phyloP scores from a whole-genome alignment of 176 grass and related monocot genomes.

The Carex parvula region DNA sequence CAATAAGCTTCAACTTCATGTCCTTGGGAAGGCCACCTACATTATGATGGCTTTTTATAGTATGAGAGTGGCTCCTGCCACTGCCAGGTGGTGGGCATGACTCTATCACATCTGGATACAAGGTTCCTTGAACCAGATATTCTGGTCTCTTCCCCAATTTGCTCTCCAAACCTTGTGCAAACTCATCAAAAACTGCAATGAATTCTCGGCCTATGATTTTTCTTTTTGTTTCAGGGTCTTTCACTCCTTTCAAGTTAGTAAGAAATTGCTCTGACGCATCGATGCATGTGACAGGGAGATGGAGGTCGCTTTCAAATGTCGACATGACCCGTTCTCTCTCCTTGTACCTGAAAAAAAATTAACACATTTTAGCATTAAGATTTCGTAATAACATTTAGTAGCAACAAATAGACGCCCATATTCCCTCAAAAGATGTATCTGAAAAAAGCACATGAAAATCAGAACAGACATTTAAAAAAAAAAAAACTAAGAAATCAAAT shows the following conservation, averaged over 20 bases:
- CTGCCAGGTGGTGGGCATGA: slow-evolving; percentile 84
- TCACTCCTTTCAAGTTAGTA: slow-evolving; percentile 58
- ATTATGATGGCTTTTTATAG: slow-evolving; percentile 94
- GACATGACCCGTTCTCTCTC: slow-evolving; percentile 72
- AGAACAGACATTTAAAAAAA: not conserved
- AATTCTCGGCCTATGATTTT: slow-evolving; percentile 87
- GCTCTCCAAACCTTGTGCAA: slow-evolving; percentile 56
- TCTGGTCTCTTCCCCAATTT: slow-evolving; percentile 52
- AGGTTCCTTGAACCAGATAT: slow-evolving; percentile 80
- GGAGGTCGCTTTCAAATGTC: slow-evolving; percentile 73
- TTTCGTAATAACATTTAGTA: not conserved
- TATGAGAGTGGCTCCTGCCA: slow-evolving; percentile 73
- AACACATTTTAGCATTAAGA: not conserved
- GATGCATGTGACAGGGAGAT: slow-evolving; percentile 74
- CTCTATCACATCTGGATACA: slow-evolving; percentile 93
- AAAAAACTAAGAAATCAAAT: not conserved
- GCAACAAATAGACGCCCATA: not conserved
- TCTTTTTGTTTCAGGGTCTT: slow-evolving; percentile 77
- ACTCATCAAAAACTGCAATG: slow-evolving; percentile 79
- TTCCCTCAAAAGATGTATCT: not conserved
- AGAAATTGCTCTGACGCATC: slow-evolving; percentile 81
- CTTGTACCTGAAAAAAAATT: slow-evolving; percentile 51
- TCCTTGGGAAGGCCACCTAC: slow-evolving; percentile 75
- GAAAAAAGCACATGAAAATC: not conserved
- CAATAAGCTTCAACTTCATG: slow-evolving; percentile 85